These are phyloP conservation scores for Stemphylium vesicarium DNA, from an alignment of 2,329 filamentous ascomycete genomes.

Conservation along the genomic window DNA sequence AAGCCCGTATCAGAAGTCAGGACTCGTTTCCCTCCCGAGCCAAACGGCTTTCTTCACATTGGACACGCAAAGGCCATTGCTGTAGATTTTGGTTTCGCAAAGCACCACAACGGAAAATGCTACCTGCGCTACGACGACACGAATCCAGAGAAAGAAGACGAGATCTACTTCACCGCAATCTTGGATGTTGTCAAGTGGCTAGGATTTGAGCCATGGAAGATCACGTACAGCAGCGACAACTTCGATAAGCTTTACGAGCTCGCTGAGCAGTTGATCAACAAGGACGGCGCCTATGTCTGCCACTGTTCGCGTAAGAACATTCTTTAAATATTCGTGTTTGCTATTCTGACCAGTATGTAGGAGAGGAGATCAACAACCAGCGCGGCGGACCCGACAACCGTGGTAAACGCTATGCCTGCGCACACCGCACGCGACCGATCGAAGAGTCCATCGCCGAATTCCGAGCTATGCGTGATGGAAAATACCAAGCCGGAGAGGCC, in stretches of 20 bases:
- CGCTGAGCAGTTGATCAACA: conserved; percentile 80
- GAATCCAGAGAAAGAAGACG: conserved; percentile 91
- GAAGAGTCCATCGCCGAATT: conserved; percentile 85
- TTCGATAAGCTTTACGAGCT: conserved; percentile 88
- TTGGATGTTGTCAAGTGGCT: conserved; percentile 87
- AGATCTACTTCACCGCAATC: conserved; percentile 88
- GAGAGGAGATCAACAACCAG: conserved; percentile 84
- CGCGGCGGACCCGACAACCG: conserved; percentile 76
- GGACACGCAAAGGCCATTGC: conserved; percentile 96
- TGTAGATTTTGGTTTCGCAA: conserved; percentile 94
- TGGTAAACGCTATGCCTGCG: conserved; percentile 77
- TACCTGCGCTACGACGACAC: conserved; percentile 90
- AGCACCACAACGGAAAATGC: conserved; percentile 78
- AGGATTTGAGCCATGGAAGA: conserved; percentile 76
- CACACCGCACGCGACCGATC: conserved; percentile 75
- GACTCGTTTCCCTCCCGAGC: conserved; percentile 63
- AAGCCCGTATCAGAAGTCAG: conserved; percentile 55
- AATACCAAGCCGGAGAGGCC: conserved; percentile 84
- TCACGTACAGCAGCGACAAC: conserved; percentile 90
- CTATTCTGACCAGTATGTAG: conserved; percentile 48
- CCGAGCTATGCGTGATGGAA: conserved; percentile 86
- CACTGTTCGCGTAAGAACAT: conserved; percentile 69
- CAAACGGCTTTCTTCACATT: conserved; percentile 92
- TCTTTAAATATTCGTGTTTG: no score
- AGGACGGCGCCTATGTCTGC: conserved; percentile 79